Percentiles rank a stretch among this genome's conserved stretches.
Evolutionary conservation across 495 filamentous ascomycete genomes (phyloP).

Genomic region (Penicillium roqueforti): DNA sequence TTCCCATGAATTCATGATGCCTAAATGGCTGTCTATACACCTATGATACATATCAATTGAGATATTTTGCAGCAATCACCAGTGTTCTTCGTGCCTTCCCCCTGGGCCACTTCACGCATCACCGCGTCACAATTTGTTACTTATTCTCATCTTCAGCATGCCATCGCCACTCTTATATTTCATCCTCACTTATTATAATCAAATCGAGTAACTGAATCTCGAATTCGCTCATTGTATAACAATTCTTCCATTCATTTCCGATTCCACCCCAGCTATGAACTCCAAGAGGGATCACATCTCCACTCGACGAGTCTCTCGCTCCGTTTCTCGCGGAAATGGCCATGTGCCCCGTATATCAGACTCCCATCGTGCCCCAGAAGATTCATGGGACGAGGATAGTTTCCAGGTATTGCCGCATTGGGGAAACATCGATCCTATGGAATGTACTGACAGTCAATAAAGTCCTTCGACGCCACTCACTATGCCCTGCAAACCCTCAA

Average conservation of each 20-base stretch:
- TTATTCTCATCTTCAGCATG: not conserved
- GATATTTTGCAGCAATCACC: not conserved
- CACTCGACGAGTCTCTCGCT: not conserved
- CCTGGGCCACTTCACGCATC: not conserved
- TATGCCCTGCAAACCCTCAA: constrained; percentile 20
- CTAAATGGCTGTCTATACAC: not conserved
- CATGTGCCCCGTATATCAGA: not conserved
- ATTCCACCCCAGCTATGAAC: not conserved
- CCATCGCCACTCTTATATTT: not conserved
- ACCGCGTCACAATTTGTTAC: not conserved
- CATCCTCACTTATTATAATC: not conserved
- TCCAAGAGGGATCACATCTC: not conserved
- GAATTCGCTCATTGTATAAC: constrained; percentile 4
- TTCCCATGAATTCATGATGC: not conserved
- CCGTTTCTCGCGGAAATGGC: not conserved
- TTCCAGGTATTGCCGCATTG: not conserved
- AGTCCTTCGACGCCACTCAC: constrained; percentile 12
- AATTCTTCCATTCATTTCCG: constrained; percentile 2
- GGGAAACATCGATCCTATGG: not conserved
- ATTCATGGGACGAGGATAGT: not conserved
- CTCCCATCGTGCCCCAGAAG: not conserved
- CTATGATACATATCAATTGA: not conserved
- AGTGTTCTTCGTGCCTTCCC: constrained; percentile 4
- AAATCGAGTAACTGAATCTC: not conserved
- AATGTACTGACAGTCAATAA: not conserved